Conservation (phyloP, 306 rosid genomes). For the Neltuma alba region DNA sequence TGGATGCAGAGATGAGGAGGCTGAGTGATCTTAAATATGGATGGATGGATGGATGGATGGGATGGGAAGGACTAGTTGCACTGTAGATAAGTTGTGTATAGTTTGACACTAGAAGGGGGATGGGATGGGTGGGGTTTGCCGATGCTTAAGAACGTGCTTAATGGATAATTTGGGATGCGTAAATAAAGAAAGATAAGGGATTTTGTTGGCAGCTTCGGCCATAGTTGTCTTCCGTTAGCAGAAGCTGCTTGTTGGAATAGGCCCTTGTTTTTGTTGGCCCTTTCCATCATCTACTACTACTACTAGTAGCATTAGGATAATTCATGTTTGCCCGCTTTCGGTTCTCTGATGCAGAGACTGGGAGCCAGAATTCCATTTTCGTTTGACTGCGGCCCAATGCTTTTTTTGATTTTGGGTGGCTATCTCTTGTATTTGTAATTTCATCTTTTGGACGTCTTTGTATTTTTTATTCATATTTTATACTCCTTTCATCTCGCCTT, state of each 20-base stretch:
- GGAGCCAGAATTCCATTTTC: slow-evolving; percentile 7
- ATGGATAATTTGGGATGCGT: slow-evolving; percentile 34
- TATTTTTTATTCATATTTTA: background rate
- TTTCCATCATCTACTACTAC: slow-evolving; percentile 32
- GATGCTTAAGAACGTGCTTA: slow-evolving; percentile 33
- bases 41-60: slow-evolving; percentile 24
- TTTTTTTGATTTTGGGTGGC: slow-evolving; percentile 33
- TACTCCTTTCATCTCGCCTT: background rate
- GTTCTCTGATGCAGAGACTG: slow-evolving; percentile 15
- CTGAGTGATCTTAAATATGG: background rate
- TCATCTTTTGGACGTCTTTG: background rate
- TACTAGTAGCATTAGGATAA: background rate
- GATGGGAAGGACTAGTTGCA: slow-evolving; percentile 21
- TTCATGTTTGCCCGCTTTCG: background rate
- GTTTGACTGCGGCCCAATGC: slow-evolving; percentile 31
- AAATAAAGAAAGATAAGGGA: slow-evolving; percentile 37
- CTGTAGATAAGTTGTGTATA: slow-evolving; percentile 44
- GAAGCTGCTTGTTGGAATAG: slow-evolving; percentile 50
- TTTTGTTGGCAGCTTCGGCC: slow-evolving; percentile 38
- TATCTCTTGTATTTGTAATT: background rate
- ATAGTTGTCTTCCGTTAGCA: slow-evolving; percentile 36
- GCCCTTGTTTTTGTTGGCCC: slow-evolving; percentile 43
- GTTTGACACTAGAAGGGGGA: slow-evolving; percentile 31
- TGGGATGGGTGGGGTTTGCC: slow-evolving; percentile 24
- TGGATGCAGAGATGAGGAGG: slow-evolving; percentile 31